Evolutionary conservation across 169 alveolate genomes (phyloP), one percentile per base, ranked within the genome.

Genomic region (Plasmodium gaboni): DNA sequence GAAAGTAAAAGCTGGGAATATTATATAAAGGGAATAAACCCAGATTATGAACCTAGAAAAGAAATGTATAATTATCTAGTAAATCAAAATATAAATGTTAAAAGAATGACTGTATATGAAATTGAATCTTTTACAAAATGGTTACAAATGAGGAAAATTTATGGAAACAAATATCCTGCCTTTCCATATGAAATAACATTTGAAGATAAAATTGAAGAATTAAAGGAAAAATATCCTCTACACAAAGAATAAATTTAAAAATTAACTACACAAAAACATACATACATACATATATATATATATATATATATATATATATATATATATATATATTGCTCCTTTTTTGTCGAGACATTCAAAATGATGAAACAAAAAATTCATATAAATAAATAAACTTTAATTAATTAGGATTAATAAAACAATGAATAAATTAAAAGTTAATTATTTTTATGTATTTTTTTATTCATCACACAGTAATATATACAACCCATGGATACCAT

Each of bases 171-270:
- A 32, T 95, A 88, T 83, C 97, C 97, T 0, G 71, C 78, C 7
- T 93, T 95, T 88, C 97, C 97, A 46, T 93, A 95, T 87, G 96
- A 93, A 78, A 68, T 95, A 38, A 94, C 95, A 13, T 72, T 95
- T 57, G 97, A 95, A 53, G 95, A 95, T 46, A 95, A 95, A 74
- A 88, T 95, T 57, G 73, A 71, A 48, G 94, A 93, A 59, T 86
- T 95, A 32, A 22, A 46, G 46, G 73, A 78, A 74, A 94, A 95
- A 88, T 93, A 93, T 72, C 96, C 94, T 74, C 64, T 91, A 87
- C 93, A 93, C 83, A 48, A 68, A 93, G 15, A 12, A 8, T 19
- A 22, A 61, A 24, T 28, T 26, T 1, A 48, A 51, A 57, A 13
- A 73, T 55, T 57, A 73, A 19, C 86, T 19, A 72, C 24, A 19